Percentiles rank a stretch among this genome's conserved stretches.
These are phyloP conservation scores for Pseudogymnoascus sp. DNA, from an alignment of 2,329 filamentous ascomycete genomes.

Conservation along the genomic window DNA sequence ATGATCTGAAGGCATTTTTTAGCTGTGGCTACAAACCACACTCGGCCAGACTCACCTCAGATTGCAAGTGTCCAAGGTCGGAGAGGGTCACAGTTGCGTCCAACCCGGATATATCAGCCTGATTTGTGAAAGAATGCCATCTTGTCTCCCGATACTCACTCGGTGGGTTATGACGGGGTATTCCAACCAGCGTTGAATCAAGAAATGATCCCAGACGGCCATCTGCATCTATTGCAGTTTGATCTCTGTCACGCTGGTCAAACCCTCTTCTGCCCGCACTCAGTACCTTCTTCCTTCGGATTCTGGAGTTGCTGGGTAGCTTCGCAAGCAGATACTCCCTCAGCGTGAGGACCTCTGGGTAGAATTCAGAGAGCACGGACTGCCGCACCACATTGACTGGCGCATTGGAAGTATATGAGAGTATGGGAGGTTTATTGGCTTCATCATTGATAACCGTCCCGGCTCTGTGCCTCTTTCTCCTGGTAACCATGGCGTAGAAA, in stretches of 20 bases:
- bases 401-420: constrained; percentile 10
- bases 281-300: constrained; percentile 50
- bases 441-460: constrained; percentile 15
- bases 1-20: constrained; percentile 50
- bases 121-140: background rate
- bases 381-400: constrained; percentile 36
- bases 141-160: background rate
- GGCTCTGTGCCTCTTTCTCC: constrained; percentile 34
- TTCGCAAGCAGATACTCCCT: constrained; percentile 61
- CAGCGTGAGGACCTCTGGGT: constrained; percentile 56
- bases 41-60: constrained; percentile 13
- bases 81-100: background rate
- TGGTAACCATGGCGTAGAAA: constrained; percentile 31
- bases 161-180: constrained; percentile 12
- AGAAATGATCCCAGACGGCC: constrained; percentile 19
- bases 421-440: constrained; percentile 25
- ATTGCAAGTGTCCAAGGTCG: background rate
- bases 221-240: constrained; percentile 13
- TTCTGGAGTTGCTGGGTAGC: constrained; percentile 59
- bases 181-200: constrained; percentile 27
- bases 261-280: constrained; percentile 27
- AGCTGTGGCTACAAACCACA: background rate
- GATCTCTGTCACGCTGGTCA: background rate
- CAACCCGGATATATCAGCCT: background rate
- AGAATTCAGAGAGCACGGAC: constrained; percentile 62